Evolutionary conservation across 2,329 filamentous ascomycete species (phyloP), one percentile per base, ranked within the genome.

Genomic region (Aspergillus neoniger): DNA sequence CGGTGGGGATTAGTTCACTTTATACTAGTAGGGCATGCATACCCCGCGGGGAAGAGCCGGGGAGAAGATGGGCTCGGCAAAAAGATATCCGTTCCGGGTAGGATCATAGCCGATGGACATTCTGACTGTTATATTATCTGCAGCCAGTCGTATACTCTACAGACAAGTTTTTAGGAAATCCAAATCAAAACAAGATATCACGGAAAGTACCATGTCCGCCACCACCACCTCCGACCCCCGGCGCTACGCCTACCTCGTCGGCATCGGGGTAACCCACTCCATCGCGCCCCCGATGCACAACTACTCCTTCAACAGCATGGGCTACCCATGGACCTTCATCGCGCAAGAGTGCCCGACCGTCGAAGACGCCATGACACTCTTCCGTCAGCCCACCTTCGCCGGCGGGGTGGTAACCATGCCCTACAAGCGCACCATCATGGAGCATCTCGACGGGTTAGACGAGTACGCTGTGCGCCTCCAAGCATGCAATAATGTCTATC

Each of bases 361-460:
- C 2, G 67, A 77, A 5, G 71, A 75, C 2, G 66, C 75, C 0
- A 39, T 78, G 5, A 21, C 56, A 0, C 63, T 77, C 3, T 72
- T 75, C 51, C 60, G 62, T 3, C 60, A 65, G 7, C 64, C 72
- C 1, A 67, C 63, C 38, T 74, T 73, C 41, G 72, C 70, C 15
- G 76, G 74, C 8, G 69, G 64, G 7, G 75, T 76, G 5, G 71
- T 78, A 5, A 79, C 77, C 1, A 81, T 81, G 78, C 79, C 79
- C 0, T 80, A 76, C 71, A 81, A 78, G 62, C 74, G 69, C 56
- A 65, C 47, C 55, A 70, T 10, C 70, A 71, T 36, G 70, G 80
- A 8, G 5, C 53, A 64, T 36, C 53, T 62, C 3, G 74, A 79
- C 57, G 70, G 68, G 1, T 63, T 78, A 1, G 79, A 80, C 48